Base-by-base conservation (phyloP, 768 basidiomycete species). In the Russula sp. region DNA sequence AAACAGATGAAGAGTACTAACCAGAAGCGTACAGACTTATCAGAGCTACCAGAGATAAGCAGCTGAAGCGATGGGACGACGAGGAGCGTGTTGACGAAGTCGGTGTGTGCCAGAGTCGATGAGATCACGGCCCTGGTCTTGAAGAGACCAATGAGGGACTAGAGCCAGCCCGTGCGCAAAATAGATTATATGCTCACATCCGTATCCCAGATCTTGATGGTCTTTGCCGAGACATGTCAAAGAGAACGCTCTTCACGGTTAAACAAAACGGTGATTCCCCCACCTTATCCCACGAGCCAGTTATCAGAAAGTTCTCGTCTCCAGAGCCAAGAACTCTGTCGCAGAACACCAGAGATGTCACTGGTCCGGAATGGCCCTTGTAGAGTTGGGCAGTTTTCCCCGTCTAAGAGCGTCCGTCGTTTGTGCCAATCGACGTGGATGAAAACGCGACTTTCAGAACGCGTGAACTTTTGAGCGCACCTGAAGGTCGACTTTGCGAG, bases 261-360 rank as follows among this genome's bases (percentile, higher is more conserved):
- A n/a, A 47, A 22, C 6, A 25, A 25, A 47, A 22, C 2, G 13
- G 35, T 1, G 36, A 32, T 25, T 18, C 1, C 20, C 46, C 65
- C 65, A 83, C 90, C 74, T 83, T 86, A 72, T 99, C 97, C 97
- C 97, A 99, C 49, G 94, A 94, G 22, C 90, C 94, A 47, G 90
- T 93, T 65, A 98, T 81, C 41, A 99, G 74, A 8, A 88, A 71
- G 64, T 78, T 77, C 13, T 71, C 73, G 59, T 79, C 75, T 14
- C 72, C 75, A 41, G 77, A 74, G 11, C 76, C 75, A 29, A 67
- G 63, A 16, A 58, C 66, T 58, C 72, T 76, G 65, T 83, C 77
- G 65, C 75, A 81, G 68, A 98, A 87, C 7, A 85, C 84, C 36
- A 99, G 75, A 38, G 81, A 84, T 3, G 95, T 95, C 51, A 95